A percentile compares a stretch with the other conserved stretches of the same genome.
Conservation (phyloP, 2,329 filamentous ascomycete genomes). For the Juglanconis sp. region DNA sequence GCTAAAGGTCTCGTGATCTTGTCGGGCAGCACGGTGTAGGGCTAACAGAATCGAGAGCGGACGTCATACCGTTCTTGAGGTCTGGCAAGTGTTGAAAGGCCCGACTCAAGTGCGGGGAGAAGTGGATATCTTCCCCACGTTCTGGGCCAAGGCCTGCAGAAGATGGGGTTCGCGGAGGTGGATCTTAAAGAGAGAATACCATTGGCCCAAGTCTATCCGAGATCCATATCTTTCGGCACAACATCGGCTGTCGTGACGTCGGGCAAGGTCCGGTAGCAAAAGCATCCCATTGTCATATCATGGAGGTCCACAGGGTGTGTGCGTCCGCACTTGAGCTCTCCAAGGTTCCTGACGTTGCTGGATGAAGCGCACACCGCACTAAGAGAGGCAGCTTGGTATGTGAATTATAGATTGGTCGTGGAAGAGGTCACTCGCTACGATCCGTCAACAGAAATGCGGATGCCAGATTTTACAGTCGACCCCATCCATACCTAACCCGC, state of each 20-base stretch:
- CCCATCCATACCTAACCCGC: too few relatives aligned
- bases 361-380: too few relatives aligned
- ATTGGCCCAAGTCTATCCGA: background rate
- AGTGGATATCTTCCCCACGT: background rate
- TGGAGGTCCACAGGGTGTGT: too few relatives aligned
- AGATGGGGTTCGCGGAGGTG: background rate
- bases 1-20: too few relatives aligned
- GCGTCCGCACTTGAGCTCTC: background rate
- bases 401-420: too few relatives aligned
- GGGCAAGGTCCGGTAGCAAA: background rate
- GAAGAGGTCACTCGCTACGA: too few relatives aligned
- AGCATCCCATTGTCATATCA: background rate
- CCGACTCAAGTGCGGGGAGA: conserved; percentile 6
- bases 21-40: too few relatives aligned
- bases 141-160: background rate
- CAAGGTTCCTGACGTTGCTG: background rate
- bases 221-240: background rate
- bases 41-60: too few relatives aligned
- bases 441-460: too few relatives aligned
- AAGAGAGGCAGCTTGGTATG: too few relatives aligned
- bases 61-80: background rate
- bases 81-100: background rate
- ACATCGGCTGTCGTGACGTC: background rate
- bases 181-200: background rate
- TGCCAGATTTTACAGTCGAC: too few relatives aligned